phyloP scores from a whole-genome alignment of 2,329 filamentous ascomycete species.

The Cercospora janseana region DNA sequence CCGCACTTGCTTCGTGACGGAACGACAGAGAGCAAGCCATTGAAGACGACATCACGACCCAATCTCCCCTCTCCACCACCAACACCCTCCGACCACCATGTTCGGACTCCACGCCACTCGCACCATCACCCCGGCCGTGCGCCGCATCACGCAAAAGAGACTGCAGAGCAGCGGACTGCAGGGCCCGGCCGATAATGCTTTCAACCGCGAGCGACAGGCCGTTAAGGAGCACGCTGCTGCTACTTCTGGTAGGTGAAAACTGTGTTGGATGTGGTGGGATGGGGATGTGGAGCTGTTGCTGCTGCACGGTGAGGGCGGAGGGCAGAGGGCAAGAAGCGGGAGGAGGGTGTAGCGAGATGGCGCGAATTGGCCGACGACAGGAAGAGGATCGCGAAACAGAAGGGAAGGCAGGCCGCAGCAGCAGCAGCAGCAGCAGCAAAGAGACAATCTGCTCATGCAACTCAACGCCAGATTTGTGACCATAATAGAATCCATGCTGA shows the following conservation, averaged over 20 bases:
- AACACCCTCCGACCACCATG: slow-evolving; percentile 26
- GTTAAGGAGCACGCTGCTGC: slow-evolving; percentile 86
- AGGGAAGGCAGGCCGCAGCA: neutral
- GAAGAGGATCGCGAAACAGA: neutral
- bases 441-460: neutral
- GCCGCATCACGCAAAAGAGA: slow-evolving; percentile 31
- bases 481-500: neutral
- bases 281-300: neutral
- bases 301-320: neutral
- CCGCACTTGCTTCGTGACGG: slow-evolving; percentile 9
- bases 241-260: slow-evolving; percentile 68
- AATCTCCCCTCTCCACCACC: slow-evolving; percentile 7
- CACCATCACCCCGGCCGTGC: slow-evolving; percentile 29
- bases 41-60: slow-evolving; percentile 1
- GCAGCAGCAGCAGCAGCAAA: neutral
- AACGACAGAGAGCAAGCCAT: slow-evolving; percentile 1
- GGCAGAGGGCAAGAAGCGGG: neutral
- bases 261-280: neutral
- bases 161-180: slow-evolving; percentile 41
- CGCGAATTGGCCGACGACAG: neutral
- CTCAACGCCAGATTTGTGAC: too few relatives aligned
- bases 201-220: slow-evolving; percentile 85
- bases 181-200: slow-evolving; percentile 76
- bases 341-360: neutral
- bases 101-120: slow-evolving; percentile 32